phyloP scores from a whole-genome alignment of 331 rosid genomes.

The Quercus lobata region DNA sequence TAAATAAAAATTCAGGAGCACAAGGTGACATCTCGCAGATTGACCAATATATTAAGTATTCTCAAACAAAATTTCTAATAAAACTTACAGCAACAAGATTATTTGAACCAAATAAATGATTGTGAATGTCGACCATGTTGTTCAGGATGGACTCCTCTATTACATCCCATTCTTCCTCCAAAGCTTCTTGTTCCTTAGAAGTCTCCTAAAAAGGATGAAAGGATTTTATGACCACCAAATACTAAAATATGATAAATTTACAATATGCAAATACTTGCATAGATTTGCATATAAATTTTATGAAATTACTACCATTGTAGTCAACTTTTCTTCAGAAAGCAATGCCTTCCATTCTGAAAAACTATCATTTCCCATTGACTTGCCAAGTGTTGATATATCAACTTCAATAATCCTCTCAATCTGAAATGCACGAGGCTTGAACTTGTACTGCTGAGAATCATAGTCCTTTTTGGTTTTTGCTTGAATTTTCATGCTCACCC shows the following conservation, averaged over 20 bases:
- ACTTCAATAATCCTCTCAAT: conserved; percentile 69
- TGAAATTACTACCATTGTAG: conserved; percentile 34
- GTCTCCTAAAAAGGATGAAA: conserved; percentile 38
- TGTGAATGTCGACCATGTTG: conserved; percentile 53
- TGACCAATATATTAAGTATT: not conserved
- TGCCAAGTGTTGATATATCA: conserved; percentile 46
- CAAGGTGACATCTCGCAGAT: not conserved
- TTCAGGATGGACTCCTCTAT: conserved; percentile 61
- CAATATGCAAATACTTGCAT: not conserved
- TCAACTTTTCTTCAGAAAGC: conserved; percentile 39
- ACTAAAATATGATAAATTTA: not conserved
- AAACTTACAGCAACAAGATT: conserved; percentile 68
- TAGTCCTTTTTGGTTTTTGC: conserved; percentile 50
- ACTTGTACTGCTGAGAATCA: conserved; percentile 64
- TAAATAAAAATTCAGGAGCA: not conserved
- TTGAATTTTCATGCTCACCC: conserved; percentile 58
- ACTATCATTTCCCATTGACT: conserved; percentile 34
- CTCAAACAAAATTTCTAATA: not conserved
- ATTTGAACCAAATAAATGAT: conserved; percentile 68
- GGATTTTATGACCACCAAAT: conserved; percentile 1
- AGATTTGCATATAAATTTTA: not conserved
- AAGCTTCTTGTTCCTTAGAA: conserved; percentile 38
- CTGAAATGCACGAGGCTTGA: conserved; percentile 65
- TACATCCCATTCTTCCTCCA: conserved; percentile 63
- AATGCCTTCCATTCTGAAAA: conserved; percentile 72